These are phyloP conservation scores for Fraxinus nigra DNA, from an alignment of 305 asterid genomes.

Conservation along the genomic window DNA sequence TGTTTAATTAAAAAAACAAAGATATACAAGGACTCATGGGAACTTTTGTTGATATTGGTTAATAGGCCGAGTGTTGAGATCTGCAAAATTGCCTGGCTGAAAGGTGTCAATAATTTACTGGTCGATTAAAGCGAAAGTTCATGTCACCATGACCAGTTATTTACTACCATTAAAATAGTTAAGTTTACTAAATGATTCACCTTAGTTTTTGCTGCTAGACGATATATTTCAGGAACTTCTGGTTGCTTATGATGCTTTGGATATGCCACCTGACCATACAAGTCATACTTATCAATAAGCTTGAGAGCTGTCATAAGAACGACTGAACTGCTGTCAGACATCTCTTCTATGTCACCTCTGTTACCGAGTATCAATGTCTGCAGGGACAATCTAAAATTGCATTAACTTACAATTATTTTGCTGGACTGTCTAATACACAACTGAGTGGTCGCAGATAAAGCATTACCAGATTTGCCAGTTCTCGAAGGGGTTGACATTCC, in stretches of 20 bases:
- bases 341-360: constrained; percentile 61
- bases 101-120: neutral
- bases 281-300: constrained; percentile 59
- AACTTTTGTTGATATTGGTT: neutral
- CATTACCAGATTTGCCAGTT: constrained; percentile 63
- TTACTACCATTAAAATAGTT: neutral
- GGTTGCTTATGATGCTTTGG: constrained; percentile 70
- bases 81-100: neutral
- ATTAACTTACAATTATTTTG: constrained; percentile 16
- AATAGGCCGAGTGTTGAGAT: neutral
- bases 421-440: constrained; percentile 11
- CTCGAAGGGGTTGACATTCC: constrained; percentile 62
- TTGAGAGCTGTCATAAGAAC: constrained; percentile 58
- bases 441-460: constrained; percentile 10
- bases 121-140: neutral
- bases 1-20: neutral
- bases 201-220: constrained; percentile 70
- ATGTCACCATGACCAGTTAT: neutral
- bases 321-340: constrained; percentile 59
- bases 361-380: constrained; percentile 68
- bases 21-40: neutral
- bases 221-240: constrained; percentile 67
- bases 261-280: constrained; percentile 68
- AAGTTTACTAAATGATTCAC: constrained; percentile 26
- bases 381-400: constrained; percentile 15